These are phyloP conservation scores for Peniophora sp. DNA, from an alignment of 1,284 basidiomycete species.

Conservation along the genomic window DNA sequence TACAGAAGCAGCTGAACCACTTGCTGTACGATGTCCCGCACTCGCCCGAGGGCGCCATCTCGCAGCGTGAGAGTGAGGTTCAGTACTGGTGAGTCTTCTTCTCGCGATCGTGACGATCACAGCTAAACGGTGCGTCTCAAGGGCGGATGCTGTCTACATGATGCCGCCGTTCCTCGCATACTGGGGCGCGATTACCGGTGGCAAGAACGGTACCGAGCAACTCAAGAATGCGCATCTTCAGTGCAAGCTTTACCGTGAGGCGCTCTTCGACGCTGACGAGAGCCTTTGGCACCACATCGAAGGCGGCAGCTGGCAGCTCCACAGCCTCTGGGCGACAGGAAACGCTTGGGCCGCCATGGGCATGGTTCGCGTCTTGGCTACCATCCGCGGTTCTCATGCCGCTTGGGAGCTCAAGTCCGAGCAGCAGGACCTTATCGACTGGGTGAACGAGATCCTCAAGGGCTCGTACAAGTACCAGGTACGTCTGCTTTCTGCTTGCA, in stretches of 20 bases:
- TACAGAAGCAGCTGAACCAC: slow-evolving; percentile 48
- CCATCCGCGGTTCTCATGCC: slow-evolving; percentile 40
- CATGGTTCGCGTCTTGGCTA: slow-evolving; percentile 53
- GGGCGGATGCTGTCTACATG: slow-evolving; percentile 64
- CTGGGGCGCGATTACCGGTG: slow-evolving; percentile 45
- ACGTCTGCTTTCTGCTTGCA: slow-evolving; percentile 6
- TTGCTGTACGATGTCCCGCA: slow-evolving; percentile 51
- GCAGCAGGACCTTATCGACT: slow-evolving; percentile 39
- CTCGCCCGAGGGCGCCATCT: slow-evolving; percentile 54
- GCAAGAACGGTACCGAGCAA: slow-evolving; percentile 34
- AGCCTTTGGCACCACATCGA: background rate
- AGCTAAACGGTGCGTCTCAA: slow-evolving; percentile 10
- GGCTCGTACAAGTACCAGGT: slow-evolving; percentile 44
- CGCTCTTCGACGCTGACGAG: slow-evolving; percentile 23
- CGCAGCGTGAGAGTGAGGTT: slow-evolving; percentile 45
- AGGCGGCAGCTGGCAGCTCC: slow-evolving; percentile 7
- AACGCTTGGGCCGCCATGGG: slow-evolving; percentile 68
- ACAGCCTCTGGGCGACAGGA: slow-evolving; percentile 44
- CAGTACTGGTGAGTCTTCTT: slow-evolving; percentile 38
- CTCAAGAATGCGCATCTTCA: slow-evolving; percentile 61
- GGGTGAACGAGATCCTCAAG: slow-evolving; percentile 53
- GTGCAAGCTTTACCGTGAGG: slow-evolving; percentile 53
- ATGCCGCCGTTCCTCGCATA: slow-evolving; percentile 76
- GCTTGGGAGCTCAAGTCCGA: slow-evolving; percentile 31
- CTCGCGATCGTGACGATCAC: background rate